Percentiles rank a stretch among this genome's conserved stretches.
Evolutionary conservation across 305 asterid genomes (phyloP).

Genomic region (Fraxinus xanthoxyloides): DNA sequence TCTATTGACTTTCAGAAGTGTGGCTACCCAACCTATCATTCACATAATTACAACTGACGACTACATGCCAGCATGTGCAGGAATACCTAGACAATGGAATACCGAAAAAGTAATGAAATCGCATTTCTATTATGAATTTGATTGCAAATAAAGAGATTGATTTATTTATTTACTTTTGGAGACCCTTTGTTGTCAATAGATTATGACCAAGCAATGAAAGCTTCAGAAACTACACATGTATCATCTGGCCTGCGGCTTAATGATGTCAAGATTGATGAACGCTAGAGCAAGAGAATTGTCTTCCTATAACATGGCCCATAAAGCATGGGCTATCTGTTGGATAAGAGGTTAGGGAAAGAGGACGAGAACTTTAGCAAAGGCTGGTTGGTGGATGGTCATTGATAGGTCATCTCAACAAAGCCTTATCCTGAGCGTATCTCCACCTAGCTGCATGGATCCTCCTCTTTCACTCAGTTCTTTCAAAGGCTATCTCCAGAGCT

Average conservation of each 20-base stretch:
- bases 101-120: background rate
- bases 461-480: background rate
- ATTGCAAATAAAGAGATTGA: background rate
- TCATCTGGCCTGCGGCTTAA: background rate
- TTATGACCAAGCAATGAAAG: background rate
- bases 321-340: background rate
- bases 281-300: background rate
- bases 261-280: background rate
- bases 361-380: background rate
- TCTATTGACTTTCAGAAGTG: background rate
- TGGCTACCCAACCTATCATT: background rate
- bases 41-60: background rate
- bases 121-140: background rate
- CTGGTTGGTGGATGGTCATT: background rate
- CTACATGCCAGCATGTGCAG: background rate
- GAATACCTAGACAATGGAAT: background rate
- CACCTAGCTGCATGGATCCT: background rate
- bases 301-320: background rate
- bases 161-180: background rate
- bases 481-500: background rate
- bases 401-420: background rate
- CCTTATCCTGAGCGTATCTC: background rate
- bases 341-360: background rate
- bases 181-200: background rate
- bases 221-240: background rate